phyloP scores from a whole-genome alignment of 2,329 filamentous ascomycete species.

The Exophiala mesophila region DNA sequence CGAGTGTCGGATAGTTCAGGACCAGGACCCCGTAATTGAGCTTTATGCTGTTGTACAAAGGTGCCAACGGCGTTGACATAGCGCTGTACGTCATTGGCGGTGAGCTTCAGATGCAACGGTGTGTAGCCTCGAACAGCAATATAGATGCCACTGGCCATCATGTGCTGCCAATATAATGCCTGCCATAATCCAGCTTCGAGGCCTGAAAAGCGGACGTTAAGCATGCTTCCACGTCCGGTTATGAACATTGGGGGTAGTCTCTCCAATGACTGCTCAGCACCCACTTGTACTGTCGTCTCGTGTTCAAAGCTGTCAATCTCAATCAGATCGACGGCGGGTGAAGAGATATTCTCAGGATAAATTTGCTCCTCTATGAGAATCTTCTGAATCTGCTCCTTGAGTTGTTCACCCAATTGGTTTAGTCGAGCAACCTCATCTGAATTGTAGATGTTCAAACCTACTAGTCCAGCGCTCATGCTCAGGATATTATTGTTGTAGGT shows the following conservation, averaged over 20 bases:
- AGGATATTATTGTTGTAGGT: slow-evolving; percentile 65
- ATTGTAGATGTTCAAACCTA: slow-evolving; percentile 28
- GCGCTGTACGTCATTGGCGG: slow-evolving; percentile 7
- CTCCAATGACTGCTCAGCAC: slow-evolving; percentile 3
- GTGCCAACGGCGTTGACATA: slow-evolving; percentile 9
- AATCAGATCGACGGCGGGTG: neutral
- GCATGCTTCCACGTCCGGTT: slow-evolving; percentile 29
- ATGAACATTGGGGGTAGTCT: slow-evolving; percentile 23
- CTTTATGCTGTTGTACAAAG: slow-evolving; percentile 2
- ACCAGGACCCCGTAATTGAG: neutral
- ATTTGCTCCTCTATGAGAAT: slow-evolving; percentile 7
- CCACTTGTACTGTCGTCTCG: neutral
- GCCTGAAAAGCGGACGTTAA: slow-evolving; percentile 27
- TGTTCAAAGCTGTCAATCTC: slow-evolving; percentile 3
- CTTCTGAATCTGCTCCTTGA: slow-evolving; percentile 17
- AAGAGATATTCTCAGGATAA: neutral
- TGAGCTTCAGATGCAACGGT: slow-evolving; percentile 24
- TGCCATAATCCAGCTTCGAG: slow-evolving; percentile 11
- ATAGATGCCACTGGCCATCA: slow-evolving; percentile 24
- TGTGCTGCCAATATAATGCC: slow-evolving; percentile 26
- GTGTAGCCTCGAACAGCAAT: slow-evolving; percentile 28
- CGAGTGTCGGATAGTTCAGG: too few relatives aligned
- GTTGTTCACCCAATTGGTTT: slow-evolving; percentile 25
- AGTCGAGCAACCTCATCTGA: slow-evolving; percentile 16
- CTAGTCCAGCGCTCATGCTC: slow-evolving; percentile 52